Evolutionary conservation across 495 filamentous ascomycete species (phyloP), one percentile per base, ranked within the genome.

Genomic region (Baudoinia panamericana): DNA sequence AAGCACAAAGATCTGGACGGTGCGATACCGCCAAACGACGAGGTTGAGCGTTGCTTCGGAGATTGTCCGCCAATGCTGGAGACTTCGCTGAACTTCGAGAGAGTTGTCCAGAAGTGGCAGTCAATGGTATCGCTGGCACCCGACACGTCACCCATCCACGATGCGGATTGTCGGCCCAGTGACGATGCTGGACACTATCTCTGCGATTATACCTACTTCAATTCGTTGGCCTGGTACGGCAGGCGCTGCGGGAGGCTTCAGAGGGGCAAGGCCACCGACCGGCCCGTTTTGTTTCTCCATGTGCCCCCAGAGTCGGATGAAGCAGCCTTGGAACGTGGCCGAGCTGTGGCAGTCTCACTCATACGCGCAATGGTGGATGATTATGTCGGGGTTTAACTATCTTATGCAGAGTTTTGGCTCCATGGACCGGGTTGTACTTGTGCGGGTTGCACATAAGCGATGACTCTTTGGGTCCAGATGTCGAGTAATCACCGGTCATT

Each of bases 191-290:
- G 85, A 0, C 76, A 72, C 30, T 93, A 80, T 53, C 63, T 88
- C 12, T 93, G 85, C 56, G 85, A 88, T 50, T 93, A 86, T 54
- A 86, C 80, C 34, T 90, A 82, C 59, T 92, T 76, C 61, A 78
- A 78, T 5, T 82, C 73, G 46, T 51, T 93, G 56, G 69, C 76
- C 15, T 56, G 54, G 36, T 59, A 51, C 27, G 57, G 36, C 3
- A 62, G 43, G 60, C 74, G 15, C 57, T 63, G 34, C 68, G 65
- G 57, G 60, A 63, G 4, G 63, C 65, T 16, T 55, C 54, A 41
- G n/a, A 41, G 38, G 13, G 52, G 41, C 1, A 12, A 39, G 12
- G 24, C 37, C 5, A 20, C 25, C 26, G 61, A 66, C 34, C 64
- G 64, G 30, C 75, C 71, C 37, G 75, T 85, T 12, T 56, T 79